phyloP scores from a whole-genome alignment of 2,329 filamentous ascomycete genomes.

The Diaporthe humulicola region DNA sequence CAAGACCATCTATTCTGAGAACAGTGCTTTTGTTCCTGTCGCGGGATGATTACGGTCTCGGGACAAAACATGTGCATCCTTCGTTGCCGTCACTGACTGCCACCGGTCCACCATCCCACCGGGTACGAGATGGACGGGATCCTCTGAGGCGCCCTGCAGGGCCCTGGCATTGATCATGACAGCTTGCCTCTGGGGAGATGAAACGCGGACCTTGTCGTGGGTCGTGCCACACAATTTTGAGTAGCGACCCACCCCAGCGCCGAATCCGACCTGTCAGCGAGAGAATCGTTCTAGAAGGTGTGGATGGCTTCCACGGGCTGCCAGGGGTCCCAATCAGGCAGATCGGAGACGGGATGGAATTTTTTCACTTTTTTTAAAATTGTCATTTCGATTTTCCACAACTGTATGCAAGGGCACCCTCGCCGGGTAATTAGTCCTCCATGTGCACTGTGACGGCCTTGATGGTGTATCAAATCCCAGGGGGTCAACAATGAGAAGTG shows the following conservation, averaged over 20 bases:
- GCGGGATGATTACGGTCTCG: constrained; percentile 19
- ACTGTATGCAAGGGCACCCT: constrained; percentile 34
- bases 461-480: not conserved
- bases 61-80: constrained; percentile 25
- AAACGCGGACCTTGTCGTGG: constrained; percentile 36
- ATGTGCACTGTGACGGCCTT: constrained; percentile 5
- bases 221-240: constrained; percentile 34
- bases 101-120: constrained; percentile 1
- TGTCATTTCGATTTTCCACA: constrained; percentile 12
- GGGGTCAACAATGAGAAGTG: constrained; percentile 18
- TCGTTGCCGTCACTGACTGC: constrained; percentile 19
- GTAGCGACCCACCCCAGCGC: constrained; percentile 27
- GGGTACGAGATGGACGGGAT: constrained; percentile 11
- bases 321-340: constrained; percentile 30
- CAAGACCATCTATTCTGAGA: constrained; percentile 33
- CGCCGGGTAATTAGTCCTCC: constrained; percentile 15
- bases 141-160: not conserved
- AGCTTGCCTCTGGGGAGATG: constrained; percentile 36
- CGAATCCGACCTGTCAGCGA: constrained; percentile 28
- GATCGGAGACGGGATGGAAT: constrained; percentile 18
- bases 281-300: constrained; percentile 40
- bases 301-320: constrained; percentile 27
- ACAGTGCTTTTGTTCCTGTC: constrained; percentile 11
- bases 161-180: constrained; percentile 13
- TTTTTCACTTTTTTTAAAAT: constrained; percentile 19